Conservation (phyloP, 345 rosid genomes). For the Syzygium aqueum region DNA sequence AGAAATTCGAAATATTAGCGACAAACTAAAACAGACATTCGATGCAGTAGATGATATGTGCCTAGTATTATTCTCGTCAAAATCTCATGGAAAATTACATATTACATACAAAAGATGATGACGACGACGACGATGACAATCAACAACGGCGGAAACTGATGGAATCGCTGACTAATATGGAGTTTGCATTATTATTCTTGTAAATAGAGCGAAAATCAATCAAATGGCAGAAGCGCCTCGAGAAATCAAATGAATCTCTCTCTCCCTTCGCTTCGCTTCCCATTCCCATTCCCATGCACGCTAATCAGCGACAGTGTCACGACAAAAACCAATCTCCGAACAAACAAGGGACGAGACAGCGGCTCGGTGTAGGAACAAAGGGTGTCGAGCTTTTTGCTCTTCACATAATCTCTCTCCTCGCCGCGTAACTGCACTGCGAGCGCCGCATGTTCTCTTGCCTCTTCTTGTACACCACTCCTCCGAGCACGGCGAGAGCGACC, state of each 20-base stretch:
- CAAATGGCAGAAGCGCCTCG: background rate
- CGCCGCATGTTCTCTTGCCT: slow-evolving; percentile 59
- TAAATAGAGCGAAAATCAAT: background rate
- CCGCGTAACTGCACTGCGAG: slow-evolving; percentile 35
- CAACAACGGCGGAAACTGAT: background rate
- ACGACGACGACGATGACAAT: background rate
- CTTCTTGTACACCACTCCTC: slow-evolving; percentile 49
- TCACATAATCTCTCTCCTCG: slow-evolving; percentile 46
- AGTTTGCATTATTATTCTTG: background rate
- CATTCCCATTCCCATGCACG: background rate
- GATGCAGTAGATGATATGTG: background rate
- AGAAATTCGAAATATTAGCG: background rate
- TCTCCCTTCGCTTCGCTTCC: background rate
- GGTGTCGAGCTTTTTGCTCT: background rate
- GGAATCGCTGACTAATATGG: background rate
- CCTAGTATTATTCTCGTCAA: background rate
- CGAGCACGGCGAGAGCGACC: slow-evolving; percentile 36
- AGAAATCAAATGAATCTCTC: background rate
- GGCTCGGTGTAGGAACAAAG: background rate
- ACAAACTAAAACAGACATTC: background rate
- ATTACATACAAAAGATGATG: background rate
- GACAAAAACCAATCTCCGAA: background rate
- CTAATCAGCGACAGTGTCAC: background rate
- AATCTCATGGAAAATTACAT: background rate
- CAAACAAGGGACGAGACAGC: too few relatives aligned